These are phyloP conservation scores for Hymenoscyphus fructigenus DNA, from an alignment of 2,329 filamentous ascomycete species.

Conservation along the genomic window DNA sequence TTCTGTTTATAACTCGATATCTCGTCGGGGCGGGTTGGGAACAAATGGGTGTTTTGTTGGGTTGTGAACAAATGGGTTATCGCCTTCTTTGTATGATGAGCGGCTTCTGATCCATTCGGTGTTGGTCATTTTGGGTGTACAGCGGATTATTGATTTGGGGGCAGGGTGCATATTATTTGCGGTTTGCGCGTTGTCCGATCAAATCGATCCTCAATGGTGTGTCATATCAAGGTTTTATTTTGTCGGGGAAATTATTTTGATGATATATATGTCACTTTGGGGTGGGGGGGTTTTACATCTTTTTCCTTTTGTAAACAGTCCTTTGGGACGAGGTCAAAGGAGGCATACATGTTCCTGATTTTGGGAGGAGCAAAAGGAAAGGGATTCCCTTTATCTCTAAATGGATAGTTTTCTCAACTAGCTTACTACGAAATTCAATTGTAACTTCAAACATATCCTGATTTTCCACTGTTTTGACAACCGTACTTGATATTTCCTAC, in stretches of 20 bases:
- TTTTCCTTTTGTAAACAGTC: neutral
- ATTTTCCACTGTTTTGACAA: no score
- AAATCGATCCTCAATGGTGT: slow-evolving; percentile 22
- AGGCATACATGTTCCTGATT: neutral
- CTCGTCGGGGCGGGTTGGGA: slow-evolving; percentile 11
- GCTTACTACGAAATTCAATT: neutral
- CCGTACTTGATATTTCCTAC: no score
- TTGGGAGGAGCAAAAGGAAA: neutral
- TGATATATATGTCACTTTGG: slow-evolving; percentile 28
- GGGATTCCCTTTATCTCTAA: neutral
- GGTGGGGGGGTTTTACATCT: slow-evolving; percentile 6
- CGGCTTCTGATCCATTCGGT: slow-evolving; percentile 24
- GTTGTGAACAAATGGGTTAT: slow-evolving; percentile 30
- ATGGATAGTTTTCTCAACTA: neutral
- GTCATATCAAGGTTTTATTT: slow-evolving; percentile 24
- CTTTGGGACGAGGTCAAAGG: no score
- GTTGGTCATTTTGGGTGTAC: slow-evolving; percentile 27
- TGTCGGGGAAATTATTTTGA: slow-evolving; percentile 28
- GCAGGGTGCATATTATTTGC: neutral
- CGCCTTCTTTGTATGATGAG: slow-evolving; percentile 33
- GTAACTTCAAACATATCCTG: slow-evolving; percentile 3
- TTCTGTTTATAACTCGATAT: slow-evolving; percentile 22
- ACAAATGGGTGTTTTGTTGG: slow-evolving; percentile 28
- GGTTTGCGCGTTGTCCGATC: slow-evolving; percentile 16
- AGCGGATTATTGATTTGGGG: slow-evolving; percentile 24